Percentiles rank a stretch among this genome's conserved stretches.
These are phyloP conservation scores for Handroanthus guayacan DNA, from an alignment of 257 asterid genomes.

Conservation along the genomic window DNA sequence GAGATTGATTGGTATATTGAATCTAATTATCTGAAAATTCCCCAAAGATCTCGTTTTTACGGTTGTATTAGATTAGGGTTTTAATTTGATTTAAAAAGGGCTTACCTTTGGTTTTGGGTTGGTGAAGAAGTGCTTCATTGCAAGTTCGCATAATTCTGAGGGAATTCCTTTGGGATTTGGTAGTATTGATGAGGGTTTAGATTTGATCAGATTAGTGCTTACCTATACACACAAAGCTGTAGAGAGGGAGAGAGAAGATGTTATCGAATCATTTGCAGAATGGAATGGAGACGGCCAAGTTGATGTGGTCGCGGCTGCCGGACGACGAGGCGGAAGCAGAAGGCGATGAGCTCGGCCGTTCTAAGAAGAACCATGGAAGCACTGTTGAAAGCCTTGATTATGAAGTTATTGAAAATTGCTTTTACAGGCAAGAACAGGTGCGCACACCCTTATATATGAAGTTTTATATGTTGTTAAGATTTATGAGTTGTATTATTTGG, in stretches of 20 bases:
- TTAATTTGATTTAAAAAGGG: conserved; percentile 36
- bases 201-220: conserved; percentile 42
- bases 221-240: background rate
- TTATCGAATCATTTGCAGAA: conserved; percentile 83
- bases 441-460: background rate
- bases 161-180: conserved; percentile 13
- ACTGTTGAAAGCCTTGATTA: conserved; percentile 91
- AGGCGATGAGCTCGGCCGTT: conserved; percentile 45
- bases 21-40: conserved; percentile 29
- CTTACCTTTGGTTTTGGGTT: conserved; percentile 1
- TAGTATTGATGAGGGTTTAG: conserved; percentile 34
- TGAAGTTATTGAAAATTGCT: conserved; percentile 89
- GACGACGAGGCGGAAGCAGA: conserved; percentile 66
- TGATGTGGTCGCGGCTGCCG: conserved; percentile 92
- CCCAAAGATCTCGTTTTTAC: background rate
- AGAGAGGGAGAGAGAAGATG: conserved; percentile 41
- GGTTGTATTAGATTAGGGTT: conserved; percentile 38
- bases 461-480: conserved; percentile 14
- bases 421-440: conserved; percentile 93
- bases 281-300: conserved; percentile 87
- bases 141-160: conserved; percentile 14
- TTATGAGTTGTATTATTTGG: background rate
- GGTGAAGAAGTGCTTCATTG: conserved; percentile 8
- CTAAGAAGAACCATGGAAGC: conserved; percentile 53
- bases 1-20: background rate